These are phyloP conservation scores for Talaromyces sp. DNA, from an alignment of 2,329 filamentous ascomycete species.

Conservation along the genomic window DNA sequence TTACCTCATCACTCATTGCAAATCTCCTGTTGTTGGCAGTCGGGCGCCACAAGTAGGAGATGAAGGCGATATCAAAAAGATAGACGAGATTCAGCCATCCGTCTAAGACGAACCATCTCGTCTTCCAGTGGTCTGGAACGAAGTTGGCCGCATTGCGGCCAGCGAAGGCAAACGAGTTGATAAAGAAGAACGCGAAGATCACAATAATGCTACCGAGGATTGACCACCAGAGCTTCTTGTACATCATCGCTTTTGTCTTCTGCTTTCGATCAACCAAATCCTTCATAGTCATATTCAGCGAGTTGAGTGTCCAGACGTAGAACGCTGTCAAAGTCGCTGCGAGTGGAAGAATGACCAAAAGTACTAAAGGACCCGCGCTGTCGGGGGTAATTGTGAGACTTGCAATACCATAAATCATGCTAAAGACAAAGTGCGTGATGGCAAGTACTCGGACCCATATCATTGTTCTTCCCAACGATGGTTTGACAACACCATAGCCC, in stretches of 20 bases:
- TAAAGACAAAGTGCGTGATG: constrained; percentile 89
- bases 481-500: constrained; percentile 98
- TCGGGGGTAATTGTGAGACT: constrained; percentile 87
- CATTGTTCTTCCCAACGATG: constrained; percentile 88
- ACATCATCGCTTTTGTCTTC: constrained; percentile 90
- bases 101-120: constrained; percentile 93
- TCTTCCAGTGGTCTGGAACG: constrained; percentile 95
- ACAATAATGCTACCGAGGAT: constrained; percentile 88
- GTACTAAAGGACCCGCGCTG: constrained; percentile 79
- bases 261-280: constrained; percentile 94
- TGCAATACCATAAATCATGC: constrained; percentile 85
- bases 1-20: constrained; percentile 93
- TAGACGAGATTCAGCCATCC: constrained; percentile 98
- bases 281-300: constrained; percentile 90
- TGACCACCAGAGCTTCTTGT: constrained; percentile 98
- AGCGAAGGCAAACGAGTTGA: constrained; percentile 94
- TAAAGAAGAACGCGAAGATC: constrained; percentile 97
- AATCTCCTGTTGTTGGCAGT: constrained; percentile 96
- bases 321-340: constrained; percentile 91
- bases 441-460: constrained; percentile 87
- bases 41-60: constrained; percentile 94
- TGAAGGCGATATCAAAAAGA: constrained; percentile 84
- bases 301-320: constrained; percentile 98
- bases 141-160: constrained; percentile 81
- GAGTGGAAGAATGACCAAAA: constrained; percentile 88